Base-by-base conservation (phyloP, 305 asterid species). In the Fraxinus latifolia region DNA sequence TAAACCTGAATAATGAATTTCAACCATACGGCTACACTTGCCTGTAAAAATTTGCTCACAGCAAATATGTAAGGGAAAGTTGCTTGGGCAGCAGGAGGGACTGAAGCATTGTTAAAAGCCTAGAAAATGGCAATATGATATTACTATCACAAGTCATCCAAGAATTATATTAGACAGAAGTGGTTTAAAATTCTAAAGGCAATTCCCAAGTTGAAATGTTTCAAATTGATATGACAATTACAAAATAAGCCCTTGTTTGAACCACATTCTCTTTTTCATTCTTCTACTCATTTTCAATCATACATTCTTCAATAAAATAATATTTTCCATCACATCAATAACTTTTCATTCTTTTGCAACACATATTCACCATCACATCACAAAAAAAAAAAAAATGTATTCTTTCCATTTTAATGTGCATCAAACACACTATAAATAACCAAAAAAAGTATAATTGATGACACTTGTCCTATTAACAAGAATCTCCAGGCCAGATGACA, bases 21-120 rank as follows among this genome's bases (percentile, higher is more conserved):
- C 29, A 27, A 76, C 7, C 34, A 27, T 65, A 80, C 47, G 12
- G 55, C 62, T 15, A 68, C 82, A 55, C 83, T 86, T 87, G 92
- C 99, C 96, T 96, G 99, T 83, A 96, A 90, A 89, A 96, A 96
- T 92, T 96, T 96, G 98, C 97, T 96, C 76, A 96, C 91, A 55
- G 88, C 96, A 83, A 91, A 96, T 79, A 91, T 81, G 82, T 96
- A 96, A 15, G 97, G 97, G 86, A 92, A 96, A 31, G 98, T 77
- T 76, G 99, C 97, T 90, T 96, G 99, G 74, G 93, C 87, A 15
- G 94, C 90, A 85, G 96, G 90, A 33, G 98, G 98, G 81, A 96
- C 98, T 47, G 98, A 90, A 47, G 98, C 97, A 55, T 93, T 94
- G 87, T 89, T 93, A 72, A 92, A 94, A 78, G 89, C 87, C 99